Evolutionary conservation across 768 basidiomycete species (phyloP).

Genomic region (Tulasnella sp.): DNA sequence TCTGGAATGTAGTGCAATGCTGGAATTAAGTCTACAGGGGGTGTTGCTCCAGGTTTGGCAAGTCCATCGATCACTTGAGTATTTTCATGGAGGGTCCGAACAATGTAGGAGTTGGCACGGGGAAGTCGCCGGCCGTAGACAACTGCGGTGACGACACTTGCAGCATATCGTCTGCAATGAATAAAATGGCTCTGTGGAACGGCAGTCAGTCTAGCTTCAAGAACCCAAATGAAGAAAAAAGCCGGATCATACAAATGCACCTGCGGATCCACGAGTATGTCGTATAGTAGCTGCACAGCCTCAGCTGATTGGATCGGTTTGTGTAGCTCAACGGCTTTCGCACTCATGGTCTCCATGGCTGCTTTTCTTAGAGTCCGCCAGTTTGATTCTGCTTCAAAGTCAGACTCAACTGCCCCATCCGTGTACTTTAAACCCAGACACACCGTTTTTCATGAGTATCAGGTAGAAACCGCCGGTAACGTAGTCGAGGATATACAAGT

Average conservation of each 20-base stretch:
- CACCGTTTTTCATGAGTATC: conserved; percentile 36
- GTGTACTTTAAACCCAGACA: neutral
- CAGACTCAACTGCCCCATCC: neutral
- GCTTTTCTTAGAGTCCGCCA: conserved; percentile 30
- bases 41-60: conserved; percentile 37
- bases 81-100: neutral
- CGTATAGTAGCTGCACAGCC: conserved; percentile 37
- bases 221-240: neutral
- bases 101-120: neutral
- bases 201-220: neutral
- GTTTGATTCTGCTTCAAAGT: neutral
- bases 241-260: conserved; percentile 20
- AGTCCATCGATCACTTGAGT: neutral
- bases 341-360: conserved; percentile 29
- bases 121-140: conserved; percentile 15
- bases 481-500: conserved; percentile 34
- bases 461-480: conserved; percentile 31
- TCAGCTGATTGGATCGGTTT: conserved; percentile 37
- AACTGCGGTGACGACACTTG: neutral
- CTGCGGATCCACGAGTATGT: conserved; percentile 37
- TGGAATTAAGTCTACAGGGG: conserved; percentile 23
- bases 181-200: neutral
- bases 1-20: conserved; percentile 37
- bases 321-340: conserved; percentile 31
- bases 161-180: neutral